A percentile compares a stretch with the other conserved stretches of the same genome.
phyloP scores from a whole-genome alignment of 2,329 filamentous ascomycete genomes.

The Aureobasidium sp. region DNA sequence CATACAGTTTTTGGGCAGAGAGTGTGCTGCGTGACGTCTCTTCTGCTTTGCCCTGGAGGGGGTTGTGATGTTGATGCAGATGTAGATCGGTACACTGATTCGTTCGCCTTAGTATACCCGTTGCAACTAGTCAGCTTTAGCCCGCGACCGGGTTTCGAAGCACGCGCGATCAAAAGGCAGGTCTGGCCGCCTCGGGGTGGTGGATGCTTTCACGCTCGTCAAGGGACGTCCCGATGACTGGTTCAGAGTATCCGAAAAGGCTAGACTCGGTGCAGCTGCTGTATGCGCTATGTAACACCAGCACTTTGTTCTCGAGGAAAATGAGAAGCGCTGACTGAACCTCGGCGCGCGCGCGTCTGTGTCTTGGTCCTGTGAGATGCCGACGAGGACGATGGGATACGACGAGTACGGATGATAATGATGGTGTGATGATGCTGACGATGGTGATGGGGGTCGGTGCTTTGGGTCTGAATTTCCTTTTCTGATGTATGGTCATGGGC shows the following conservation, averaged over 20 bases:
- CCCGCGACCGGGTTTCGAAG: constrained; percentile 12
- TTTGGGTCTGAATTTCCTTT: neutral
- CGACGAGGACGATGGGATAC: neutral
- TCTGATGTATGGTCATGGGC: neutral
- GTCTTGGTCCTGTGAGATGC: neutral
- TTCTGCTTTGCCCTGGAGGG: constrained; percentile 13
- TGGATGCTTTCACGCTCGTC: constrained; percentile 8
- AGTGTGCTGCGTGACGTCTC: constrained; percentile 11
- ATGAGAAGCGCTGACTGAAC: neutral
- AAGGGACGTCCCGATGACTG: constrained; percentile 9
- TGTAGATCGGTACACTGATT: constrained; percentile 15
- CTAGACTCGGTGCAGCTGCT: neutral
- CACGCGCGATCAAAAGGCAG: constrained; percentile 14
- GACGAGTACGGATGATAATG: neutral
- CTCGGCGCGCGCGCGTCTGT: neutral
- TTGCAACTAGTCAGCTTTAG: constrained; percentile 16
- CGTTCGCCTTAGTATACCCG: constrained; percentile 16
- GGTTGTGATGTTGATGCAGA: constrained; percentile 15
- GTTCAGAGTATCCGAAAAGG: neutral
- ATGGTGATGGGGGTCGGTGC: neutral
- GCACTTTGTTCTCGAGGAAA: neutral
- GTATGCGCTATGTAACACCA: constrained; percentile 11
- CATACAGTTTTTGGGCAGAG: constrained; percentile 13
- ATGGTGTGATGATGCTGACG: constrained; percentile 2
- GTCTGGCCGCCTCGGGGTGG: constrained; percentile 10